Evolutionary conservation across 768 basidiomycete species (phyloP).

Genomic region (Suillus alpinus): DNA sequence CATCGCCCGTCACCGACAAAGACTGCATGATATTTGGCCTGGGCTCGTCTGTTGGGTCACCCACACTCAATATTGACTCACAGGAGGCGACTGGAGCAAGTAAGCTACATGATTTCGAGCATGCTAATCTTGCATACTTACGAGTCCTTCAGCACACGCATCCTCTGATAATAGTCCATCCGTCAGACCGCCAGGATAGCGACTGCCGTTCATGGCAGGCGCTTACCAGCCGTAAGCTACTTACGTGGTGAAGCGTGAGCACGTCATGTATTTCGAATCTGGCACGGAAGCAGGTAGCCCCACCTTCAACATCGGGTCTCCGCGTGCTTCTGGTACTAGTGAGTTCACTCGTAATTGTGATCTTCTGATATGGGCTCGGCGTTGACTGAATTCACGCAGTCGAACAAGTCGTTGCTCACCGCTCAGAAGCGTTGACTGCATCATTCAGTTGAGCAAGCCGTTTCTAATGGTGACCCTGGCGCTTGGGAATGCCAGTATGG

Average conservation of each 20-base stretch:
- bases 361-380: not conserved
- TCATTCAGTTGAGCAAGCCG: not conserved
- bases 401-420: conserved; percentile 32
- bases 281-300: not conserved
- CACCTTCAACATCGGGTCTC: not conserved
- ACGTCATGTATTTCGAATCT: not conserved
- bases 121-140: not conserved
- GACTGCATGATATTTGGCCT: not conserved
- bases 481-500: too few relatives aligned
- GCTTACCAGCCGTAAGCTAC: not conserved
- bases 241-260: not conserved
- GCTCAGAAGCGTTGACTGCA: conserved; percentile 38
- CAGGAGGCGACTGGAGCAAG: not conserved
- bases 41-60: not conserved
- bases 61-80: conserved; percentile 1
- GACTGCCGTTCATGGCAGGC: not conserved
- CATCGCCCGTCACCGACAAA: not conserved
- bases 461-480: not conserved
- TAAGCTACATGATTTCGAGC: not conserved
- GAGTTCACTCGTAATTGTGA: not conserved
- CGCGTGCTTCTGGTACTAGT: not conserved
- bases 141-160: not conserved
- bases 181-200: not conserved
- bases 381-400: not conserved
- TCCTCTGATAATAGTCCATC: not conserved